phyloP scores from a whole-genome alignment of 2,329 filamentous ascomycete species.

The Gremmenia infestans region DNA sequence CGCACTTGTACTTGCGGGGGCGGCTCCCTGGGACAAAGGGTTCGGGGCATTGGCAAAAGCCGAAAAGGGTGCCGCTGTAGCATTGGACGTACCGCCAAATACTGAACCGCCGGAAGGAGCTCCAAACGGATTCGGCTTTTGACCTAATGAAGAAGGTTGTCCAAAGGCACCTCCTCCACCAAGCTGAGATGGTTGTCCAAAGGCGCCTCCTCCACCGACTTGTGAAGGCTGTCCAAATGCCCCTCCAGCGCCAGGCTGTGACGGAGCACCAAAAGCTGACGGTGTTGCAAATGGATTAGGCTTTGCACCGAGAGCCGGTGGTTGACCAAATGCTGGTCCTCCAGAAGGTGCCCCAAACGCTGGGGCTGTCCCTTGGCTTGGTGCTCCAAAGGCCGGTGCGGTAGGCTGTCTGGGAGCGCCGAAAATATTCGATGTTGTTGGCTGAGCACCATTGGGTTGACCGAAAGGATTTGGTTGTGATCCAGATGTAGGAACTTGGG shows the following conservation, averaged over 20 bases:
- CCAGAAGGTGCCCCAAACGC: constrained; percentile 1
- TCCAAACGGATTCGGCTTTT: constrained; percentile 26
- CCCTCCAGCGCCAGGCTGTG: constrained; percentile 13
- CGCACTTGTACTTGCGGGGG: constrained; percentile 15
- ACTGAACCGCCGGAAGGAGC: constrained; percentile 11
- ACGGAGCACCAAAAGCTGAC: constrained; percentile 2
- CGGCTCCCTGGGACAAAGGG: not conserved
- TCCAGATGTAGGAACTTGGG: constrained; percentile 33
- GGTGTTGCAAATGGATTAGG: constrained; percentile 26
- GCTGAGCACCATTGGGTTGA: constrained; percentile 31
- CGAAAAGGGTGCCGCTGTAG: constrained; percentile 26
- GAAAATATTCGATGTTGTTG: constrained; percentile 7
- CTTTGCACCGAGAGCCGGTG: constrained; percentile 32
- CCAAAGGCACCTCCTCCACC: constrained; percentile 31
- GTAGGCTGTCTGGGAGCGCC: constrained; percentile 3
- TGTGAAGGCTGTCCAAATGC: constrained; percentile 23
- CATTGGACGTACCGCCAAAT: constrained; percentile 28
- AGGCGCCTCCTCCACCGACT: constrained; percentile 1
- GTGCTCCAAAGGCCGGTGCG: constrained; percentile 7
- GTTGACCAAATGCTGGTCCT: constrained; percentile 33
- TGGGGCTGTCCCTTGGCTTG: constrained; percentile 13
- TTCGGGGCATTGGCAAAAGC: constrained; percentile 16
- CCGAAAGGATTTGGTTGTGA: constrained; percentile 33
- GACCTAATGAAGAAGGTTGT: constrained; percentile 34
- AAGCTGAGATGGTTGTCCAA: constrained; percentile 17